Conservation (phyloP, 2,329 filamentous ascomycete genomes). For the Zarea fungicola region DNA sequence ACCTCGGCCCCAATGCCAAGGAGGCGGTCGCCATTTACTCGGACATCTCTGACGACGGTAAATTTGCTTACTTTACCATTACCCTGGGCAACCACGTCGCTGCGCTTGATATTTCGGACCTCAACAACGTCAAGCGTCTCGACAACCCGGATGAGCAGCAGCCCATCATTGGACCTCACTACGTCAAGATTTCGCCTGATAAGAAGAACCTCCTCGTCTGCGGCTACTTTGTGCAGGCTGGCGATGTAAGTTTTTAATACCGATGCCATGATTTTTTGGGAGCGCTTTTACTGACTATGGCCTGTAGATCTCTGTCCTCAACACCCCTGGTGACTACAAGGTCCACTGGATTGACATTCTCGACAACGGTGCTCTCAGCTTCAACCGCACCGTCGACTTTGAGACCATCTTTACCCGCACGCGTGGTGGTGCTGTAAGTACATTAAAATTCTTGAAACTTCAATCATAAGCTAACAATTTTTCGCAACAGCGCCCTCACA, state of each 20-base stretch:
- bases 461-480: background rate
- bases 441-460: background rate
- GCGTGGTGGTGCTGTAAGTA: constrained; percentile 44
- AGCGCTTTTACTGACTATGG: background rate
- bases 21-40: constrained; percentile 56
- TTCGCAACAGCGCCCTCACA: constrained; percentile 47
- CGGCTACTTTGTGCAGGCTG: constrained; percentile 62
- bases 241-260: constrained; percentile 32
- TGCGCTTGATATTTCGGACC: constrained; percentile 55
- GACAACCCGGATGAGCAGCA: constrained; percentile 55
- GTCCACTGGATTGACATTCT: constrained; percentile 56
- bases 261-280: no score
- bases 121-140: constrained; percentile 55
- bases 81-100: constrained; percentile 59
- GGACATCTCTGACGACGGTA: constrained; percentile 54
- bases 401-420: constrained; percentile 42
- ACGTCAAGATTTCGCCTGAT: constrained; percentile 58
- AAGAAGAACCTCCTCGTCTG: constrained; percentile 60
- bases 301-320: constrained; percentile 48
- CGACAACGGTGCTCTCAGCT: constrained; percentile 48
- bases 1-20: constrained; percentile 51
- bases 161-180: constrained; percentile 57
- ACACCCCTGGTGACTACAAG: constrained; percentile 58
- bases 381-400: constrained; percentile 58
- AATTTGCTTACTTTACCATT: constrained; percentile 54